These are phyloP conservation scores for Papilionanthe hybrid DNA, from an alignment of 116 monocot species.

Conservation along the genomic window DNA sequence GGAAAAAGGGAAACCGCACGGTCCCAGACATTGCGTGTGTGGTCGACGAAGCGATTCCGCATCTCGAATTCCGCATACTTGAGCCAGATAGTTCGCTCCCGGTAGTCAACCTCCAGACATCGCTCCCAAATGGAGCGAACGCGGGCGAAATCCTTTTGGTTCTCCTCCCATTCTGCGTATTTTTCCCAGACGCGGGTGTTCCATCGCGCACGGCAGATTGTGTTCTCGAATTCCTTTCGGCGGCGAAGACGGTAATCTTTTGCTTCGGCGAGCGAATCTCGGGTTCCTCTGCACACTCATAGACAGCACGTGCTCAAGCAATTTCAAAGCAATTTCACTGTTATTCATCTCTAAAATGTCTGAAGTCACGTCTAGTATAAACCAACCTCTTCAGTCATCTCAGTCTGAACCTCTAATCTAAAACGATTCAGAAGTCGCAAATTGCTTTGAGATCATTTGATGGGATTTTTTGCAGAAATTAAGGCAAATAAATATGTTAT, in stretches of 20 bases:
- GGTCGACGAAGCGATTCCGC: slow-evolving; percentile 72
- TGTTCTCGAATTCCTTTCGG: slow-evolving; percentile 89
- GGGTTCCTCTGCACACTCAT: too few species aligned
- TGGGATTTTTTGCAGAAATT: too few species aligned
- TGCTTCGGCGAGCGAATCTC: slow-evolving; percentile 92
- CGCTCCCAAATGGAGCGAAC: slow-evolving; percentile 92
- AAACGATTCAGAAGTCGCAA: too few species aligned
- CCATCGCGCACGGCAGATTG: slow-evolving; percentile 75
- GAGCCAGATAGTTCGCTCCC: slow-evolving; percentile 87
- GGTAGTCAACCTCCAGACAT: slow-evolving; percentile 79
- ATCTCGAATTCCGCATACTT: slow-evolving; percentile 97
- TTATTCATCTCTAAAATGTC: too few species aligned
- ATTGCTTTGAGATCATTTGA: too few species aligned
- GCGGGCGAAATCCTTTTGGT: slow-evolving; percentile 73
- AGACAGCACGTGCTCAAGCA: too few species aligned
- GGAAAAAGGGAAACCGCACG: slow-evolving; percentile 88
- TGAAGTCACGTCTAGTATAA: too few species aligned
- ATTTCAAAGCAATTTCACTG: too few species aligned
- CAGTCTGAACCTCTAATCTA: too few species aligned
- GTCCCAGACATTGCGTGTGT: slow-evolving; percentile 87
- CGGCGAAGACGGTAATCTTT: slow-evolving; percentile 87
- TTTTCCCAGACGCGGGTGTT: slow-evolving; percentile 71
- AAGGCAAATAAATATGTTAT: too few species aligned
- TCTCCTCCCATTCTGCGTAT: slow-evolving; percentile 87
- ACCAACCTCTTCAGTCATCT: too few species aligned